phyloP scores from a whole-genome alignment of 179 eudicot genomes.

The Pouteria campechiana region DNA sequence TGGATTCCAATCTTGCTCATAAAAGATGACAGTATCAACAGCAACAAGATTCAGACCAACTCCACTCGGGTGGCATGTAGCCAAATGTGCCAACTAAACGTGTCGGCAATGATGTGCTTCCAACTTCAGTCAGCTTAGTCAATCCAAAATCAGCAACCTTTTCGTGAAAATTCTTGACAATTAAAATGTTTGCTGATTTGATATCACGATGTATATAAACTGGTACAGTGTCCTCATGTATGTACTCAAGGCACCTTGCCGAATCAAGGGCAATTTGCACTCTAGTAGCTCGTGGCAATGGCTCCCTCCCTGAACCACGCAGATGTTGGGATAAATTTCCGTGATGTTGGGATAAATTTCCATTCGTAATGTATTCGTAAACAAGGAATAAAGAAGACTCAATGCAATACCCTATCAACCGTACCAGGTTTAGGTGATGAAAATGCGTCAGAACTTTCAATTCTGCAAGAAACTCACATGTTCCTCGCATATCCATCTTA shows the following conservation, averaged over 20 bases:
- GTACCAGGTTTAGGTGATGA: conserved; percentile 67
- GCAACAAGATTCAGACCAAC: conserved; percentile 97
- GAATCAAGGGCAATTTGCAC: conserved; percentile 74
- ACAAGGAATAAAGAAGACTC: conserved; percentile 45
- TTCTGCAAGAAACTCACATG: conserved; percentile 67
- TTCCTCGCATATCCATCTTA: conserved; percentile 78
- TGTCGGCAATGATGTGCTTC: conserved; percentile 38
- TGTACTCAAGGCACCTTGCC: conserved; percentile 74
- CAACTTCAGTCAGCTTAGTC: conserved; percentile 62
- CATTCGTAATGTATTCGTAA: conserved; percentile 52
- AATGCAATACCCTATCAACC: conserved; percentile 54
- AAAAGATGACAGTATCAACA: conserved; percentile 93
- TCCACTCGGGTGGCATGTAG: conserved; percentile 92
- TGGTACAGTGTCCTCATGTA: conserved; percentile 70
- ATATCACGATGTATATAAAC: conserved; percentile 69
- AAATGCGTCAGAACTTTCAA: conserved; percentile 65
- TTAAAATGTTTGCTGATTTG: conserved; percentile 61
- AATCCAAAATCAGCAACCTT: conserved; percentile 87
- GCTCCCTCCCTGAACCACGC: conserved; percentile 43
- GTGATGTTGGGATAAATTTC: conserved; percentile 48
- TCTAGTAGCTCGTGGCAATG: conserved; percentile 47
- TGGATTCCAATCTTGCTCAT: conserved; percentile 99
- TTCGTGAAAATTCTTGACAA: conserved; percentile 44
- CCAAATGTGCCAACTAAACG: conserved; percentile 70
- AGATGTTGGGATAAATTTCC: conserved; percentile 53